These are phyloP conservation scores for Saturnispora zaruensis DNA, from an alignment of 805 yeast genomes.

Conservation along the genomic window DNA sequence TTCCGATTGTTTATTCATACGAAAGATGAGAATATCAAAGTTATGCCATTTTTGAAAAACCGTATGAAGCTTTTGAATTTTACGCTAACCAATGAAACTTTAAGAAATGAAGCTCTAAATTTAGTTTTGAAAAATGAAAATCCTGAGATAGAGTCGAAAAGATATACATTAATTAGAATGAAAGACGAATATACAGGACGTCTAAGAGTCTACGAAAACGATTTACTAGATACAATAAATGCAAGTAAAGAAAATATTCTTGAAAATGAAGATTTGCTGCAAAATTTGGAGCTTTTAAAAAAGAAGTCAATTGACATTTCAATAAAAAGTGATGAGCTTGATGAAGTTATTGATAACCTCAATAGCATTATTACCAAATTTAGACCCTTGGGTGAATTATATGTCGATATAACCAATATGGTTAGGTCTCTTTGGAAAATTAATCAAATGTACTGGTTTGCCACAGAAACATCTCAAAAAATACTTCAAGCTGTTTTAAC, in stretches of 20 bases:
- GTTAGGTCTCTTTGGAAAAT: constrained; percentile 35
- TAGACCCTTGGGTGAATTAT: constrained; percentile 45
- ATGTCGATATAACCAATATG: constrained; percentile 42
- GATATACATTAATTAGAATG: constrained; percentile 43
- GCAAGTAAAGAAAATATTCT: constrained; percentile 52
- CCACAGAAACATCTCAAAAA: constrained; percentile 19
- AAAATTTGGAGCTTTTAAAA: constrained; percentile 58
- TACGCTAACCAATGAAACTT: constrained; percentile 57
- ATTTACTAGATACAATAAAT: constrained; percentile 49
- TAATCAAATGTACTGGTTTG: constrained; percentile 52
- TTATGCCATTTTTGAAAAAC: constrained; percentile 51
- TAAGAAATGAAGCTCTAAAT: constrained; percentile 56
- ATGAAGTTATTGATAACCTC: constrained; percentile 44
- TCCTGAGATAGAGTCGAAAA: constrained; percentile 59
- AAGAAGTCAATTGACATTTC: constrained; percentile 48
- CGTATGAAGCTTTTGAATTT: constrained; percentile 62
- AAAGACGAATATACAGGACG: constrained; percentile 52
- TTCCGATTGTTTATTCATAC: constrained; percentile 58
- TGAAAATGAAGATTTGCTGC: constrained; percentile 54
- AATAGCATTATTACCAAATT: constrained; percentile 40
- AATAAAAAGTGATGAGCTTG: constrained; percentile 45
- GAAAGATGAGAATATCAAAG: constrained; percentile 38
- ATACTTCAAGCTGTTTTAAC: constrained; percentile 28
- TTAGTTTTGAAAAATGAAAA: constrained; percentile 42
- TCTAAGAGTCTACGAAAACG: constrained; percentile 48